phyloP scores from a whole-genome alignment of 2,329 filamentous ascomycete species.

The Xylariaceae sp. region DNA sequence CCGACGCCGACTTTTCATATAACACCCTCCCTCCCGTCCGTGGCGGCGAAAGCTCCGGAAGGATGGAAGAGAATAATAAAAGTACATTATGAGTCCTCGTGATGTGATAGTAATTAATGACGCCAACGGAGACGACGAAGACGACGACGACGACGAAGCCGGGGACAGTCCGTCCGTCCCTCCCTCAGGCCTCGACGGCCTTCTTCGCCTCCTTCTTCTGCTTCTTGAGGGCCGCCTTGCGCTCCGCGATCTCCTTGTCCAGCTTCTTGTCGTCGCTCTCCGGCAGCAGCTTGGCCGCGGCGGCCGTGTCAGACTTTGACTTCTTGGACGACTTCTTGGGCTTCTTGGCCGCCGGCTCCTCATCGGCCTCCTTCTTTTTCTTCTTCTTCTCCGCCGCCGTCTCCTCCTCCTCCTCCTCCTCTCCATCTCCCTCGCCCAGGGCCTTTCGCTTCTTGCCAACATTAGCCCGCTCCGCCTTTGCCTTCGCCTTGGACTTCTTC shows the following conservation, averaged over 20 bases:
- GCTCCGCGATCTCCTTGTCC: conserved; percentile 52
- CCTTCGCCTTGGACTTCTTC: conserved; percentile 33
- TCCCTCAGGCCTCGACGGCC: conserved; percentile 40
- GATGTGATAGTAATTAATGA: no score
- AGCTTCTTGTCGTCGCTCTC: conserved; percentile 45
- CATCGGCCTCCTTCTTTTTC: conserved; percentile 28
- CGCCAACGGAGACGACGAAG: no score
- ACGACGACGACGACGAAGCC: no score
- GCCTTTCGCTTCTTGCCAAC: conserved; percentile 59
- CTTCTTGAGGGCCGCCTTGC: conserved; percentile 50
- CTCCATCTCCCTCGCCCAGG: conserved; percentile 25
- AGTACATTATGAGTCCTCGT: no score
- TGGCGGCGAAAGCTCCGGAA: no score
- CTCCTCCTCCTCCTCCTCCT: conserved; percentile 24
- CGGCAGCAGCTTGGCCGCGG: conserved; percentile 15
- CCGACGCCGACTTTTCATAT: no score
- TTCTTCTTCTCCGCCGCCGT: conserved; percentile 36
- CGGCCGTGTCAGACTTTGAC: conserved; percentile 16
- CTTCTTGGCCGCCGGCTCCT: conserved; percentile 32
- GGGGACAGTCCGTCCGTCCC: no score
- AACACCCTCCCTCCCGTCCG: no score
- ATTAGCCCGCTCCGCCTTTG: conserved; percentile 40
- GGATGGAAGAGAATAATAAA: no score
- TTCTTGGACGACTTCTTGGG: conserved; percentile 39
- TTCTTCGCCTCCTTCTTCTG: conserved; percentile 51